Base-by-base conservation (phyloP, 2,329 filamentous ascomycete genomes). In the Lachnellula occidentalis region DNA sequence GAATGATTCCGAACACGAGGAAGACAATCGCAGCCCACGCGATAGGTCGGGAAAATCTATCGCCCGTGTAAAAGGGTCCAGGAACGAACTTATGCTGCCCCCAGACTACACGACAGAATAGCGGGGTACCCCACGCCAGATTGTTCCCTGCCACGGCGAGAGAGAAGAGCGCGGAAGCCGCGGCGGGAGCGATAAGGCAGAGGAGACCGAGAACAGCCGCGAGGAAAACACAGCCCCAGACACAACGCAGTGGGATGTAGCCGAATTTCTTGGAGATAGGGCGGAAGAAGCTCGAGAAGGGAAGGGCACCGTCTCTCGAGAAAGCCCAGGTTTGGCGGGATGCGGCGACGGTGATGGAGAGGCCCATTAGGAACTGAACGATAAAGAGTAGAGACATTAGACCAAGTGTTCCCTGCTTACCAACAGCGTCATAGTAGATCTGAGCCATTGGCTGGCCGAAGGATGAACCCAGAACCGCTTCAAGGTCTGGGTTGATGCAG, bases 311-410 rank as follows among this genome's bases (percentile, higher is more conserved):
- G 61, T 85, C 82, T 22, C 82, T 76, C 8, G 79, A 80, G 64
- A 85, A 85, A 0, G 82, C 82, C 82, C 82, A 86, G 31, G 74
- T 75, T 67, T 85, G 82, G 5, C 82, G 75, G 5, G 78, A 82
- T 4, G 78, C 78, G 1, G 82, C 82, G 3, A 83, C 77, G 2
- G 81, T 69, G 51, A 82, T 77, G 31, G 76, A 80, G 1, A 83
- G 68, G 1, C 81, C 80, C 76, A 85, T 84, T 21, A 84, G 71
- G 65, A 82, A 85, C 63, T 85, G 82, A 2, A 82, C 79, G 48
- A 82, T 76, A 63, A 83, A 80, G 19, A 84, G 68, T 0, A 84
- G 71, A 1, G 74, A 72, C 77, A 84, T 84, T 52, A 85, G 73
- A 0, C 75, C 81, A 6, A 85, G 66, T 0, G 82, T 78, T 5